Conservation (phyloP, 345 rosid species). For the Citrus sp. region DNA sequence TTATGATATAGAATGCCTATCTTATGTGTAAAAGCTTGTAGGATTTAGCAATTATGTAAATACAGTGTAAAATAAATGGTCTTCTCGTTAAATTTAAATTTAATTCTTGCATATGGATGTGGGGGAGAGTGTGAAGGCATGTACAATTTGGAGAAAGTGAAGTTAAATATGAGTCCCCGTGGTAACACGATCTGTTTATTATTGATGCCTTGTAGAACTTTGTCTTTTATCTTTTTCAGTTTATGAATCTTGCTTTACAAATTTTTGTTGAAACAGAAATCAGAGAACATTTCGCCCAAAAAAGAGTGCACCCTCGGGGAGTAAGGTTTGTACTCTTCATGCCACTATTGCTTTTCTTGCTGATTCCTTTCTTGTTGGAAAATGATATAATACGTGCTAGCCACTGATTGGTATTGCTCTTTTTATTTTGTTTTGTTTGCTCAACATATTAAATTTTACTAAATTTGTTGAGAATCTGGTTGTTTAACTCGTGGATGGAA, state of each 20-base stretch:
- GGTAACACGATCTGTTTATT: neutral
- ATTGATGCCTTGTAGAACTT: conserved; percentile 12
- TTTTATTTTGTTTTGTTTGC: neutral
- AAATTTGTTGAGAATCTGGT: neutral
- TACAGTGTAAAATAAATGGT: neutral
- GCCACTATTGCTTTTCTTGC: neutral
- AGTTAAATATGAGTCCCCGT: neutral
- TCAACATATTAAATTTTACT: neutral
- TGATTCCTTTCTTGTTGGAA: neutral
- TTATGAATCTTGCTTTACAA: conserved; percentile 12
- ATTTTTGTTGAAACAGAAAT: conserved; percentile 52
- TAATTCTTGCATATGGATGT: neutral
- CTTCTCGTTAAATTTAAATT: neutral
- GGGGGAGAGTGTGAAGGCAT: neutral
- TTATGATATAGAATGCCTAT: neutral
- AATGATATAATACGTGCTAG: neutral
- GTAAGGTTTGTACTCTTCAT: conserved; percentile 64
- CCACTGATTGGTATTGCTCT: neutral
- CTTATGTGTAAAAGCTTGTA: neutral
- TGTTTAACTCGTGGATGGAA: neutral
- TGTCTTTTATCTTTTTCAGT: neutral
- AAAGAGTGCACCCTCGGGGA: conserved; percentile 97
- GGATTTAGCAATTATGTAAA: neutral
- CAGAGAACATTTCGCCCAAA: conserved; percentile 98
- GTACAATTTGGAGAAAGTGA: neutral